phyloP scores from a whole-genome alignment of 257 asterid genomes.

The Ilex aquifolium region DNA sequence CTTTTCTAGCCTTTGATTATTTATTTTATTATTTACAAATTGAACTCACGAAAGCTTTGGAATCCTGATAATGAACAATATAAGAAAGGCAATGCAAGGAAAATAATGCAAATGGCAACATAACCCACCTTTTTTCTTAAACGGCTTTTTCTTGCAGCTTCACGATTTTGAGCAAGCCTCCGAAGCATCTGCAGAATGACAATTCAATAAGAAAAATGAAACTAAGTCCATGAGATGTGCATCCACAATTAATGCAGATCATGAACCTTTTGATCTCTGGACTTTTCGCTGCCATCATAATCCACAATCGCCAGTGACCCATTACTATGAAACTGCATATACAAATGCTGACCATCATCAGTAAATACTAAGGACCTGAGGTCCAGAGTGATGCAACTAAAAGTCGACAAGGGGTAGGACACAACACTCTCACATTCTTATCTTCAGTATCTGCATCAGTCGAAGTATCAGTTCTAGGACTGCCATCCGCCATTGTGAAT shows the following conservation, averaged over 20 bases:
- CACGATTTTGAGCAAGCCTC: constrained; percentile 98
- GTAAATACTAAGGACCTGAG: no score
- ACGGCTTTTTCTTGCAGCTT: constrained; percentile 98
- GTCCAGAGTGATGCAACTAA: background rate
- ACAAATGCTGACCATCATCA: constrained; percentile 11
- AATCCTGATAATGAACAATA: background rate
- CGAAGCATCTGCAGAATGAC: constrained; percentile 57
- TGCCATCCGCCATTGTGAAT: constrained; percentile 62
- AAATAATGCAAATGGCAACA: background rate
- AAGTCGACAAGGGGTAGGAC: background rate
- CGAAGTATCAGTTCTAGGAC: constrained; percentile 83
- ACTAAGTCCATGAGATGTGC: background rate
- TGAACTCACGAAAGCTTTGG: background rate
- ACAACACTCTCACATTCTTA: constrained; percentile 55
- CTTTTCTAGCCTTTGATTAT: no score
- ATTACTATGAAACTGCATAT: constrained; percentile 50
- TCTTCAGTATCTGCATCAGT: constrained; percentile 95
- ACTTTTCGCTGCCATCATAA: constrained; percentile 93
- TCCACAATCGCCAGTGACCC: constrained; percentile 44
- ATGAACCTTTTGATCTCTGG: constrained; percentile 91
- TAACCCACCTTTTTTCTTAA: constrained; percentile 67
- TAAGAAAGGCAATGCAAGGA: no score
- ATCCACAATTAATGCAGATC: background rate
- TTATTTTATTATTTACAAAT: no score
- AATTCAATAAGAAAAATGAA: constrained; percentile 3